Conservation (phyloP, 2,329 filamentous ascomycete species). For the Fusarium sp. region DNA sequence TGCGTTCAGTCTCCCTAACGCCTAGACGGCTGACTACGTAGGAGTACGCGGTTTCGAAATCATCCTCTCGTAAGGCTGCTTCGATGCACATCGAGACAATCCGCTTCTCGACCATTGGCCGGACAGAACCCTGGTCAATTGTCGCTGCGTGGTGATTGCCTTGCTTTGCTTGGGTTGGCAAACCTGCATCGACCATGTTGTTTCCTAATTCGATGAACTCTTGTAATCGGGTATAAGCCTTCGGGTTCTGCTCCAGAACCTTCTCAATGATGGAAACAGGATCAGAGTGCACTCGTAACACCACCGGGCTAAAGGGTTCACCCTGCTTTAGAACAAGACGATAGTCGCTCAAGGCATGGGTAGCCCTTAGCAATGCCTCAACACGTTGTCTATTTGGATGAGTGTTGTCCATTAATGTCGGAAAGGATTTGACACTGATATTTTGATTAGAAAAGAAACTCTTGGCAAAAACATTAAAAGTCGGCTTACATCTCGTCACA, state of each 20-base stretch:
- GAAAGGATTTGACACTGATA: conserved; percentile 72
- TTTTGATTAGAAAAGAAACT: conserved; percentile 37
- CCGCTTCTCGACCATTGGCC: conserved; percentile 67
- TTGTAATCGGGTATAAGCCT: conserved; percentile 79
- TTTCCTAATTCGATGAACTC: conserved; percentile 77
- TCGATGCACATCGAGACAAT: conserved; percentile 85
- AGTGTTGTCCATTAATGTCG: conserved; percentile 65
- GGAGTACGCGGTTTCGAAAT: conserved; percentile 88
- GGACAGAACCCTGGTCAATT: conserved; percentile 48
- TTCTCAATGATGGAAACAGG: conserved; percentile 79
- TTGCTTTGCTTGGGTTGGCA: conserved; percentile 47
- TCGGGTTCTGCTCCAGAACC: conserved; percentile 79
- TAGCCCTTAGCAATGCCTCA: conserved; percentile 75
- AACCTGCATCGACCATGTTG: conserved; percentile 72
- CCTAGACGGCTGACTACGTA: conserved; percentile 79
- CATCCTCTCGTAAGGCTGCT: conserved; percentile 79
- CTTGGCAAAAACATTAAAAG: background rate
- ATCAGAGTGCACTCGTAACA: conserved; percentile 80
- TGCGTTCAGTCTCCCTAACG: conserved; percentile 20
- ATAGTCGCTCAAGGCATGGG: conserved; percentile 80
- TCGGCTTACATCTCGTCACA: conserved; percentile 76
- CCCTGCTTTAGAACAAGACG: conserved; percentile 82
- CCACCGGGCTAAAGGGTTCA: conserved; percentile 82
- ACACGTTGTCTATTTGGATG: conserved; percentile 64
- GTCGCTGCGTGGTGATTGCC: conserved; percentile 10